Evolutionary conservation across 352 stramenopile genomes (phyloP), one percentile per base, ranked within the genome.

Genomic region (Phytophthora pisi): DNA sequence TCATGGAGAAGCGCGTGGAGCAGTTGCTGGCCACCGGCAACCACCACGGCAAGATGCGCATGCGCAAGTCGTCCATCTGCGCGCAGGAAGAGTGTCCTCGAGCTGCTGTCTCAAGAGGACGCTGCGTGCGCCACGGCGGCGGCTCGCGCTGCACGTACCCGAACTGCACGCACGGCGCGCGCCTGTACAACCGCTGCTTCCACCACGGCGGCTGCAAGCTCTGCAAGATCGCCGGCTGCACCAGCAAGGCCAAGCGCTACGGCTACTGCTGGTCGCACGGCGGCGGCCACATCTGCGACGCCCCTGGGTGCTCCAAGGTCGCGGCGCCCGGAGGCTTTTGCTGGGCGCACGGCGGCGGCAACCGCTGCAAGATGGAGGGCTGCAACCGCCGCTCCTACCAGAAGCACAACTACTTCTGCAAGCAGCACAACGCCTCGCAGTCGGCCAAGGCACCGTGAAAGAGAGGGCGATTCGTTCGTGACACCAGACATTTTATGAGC

Each of bases 371-470:
- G 47, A 66, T 86, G 52, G 78, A 87, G 11, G 80, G 80, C 55
- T 93, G 86, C 77, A 86, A 89, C 58, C 82, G 82, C 36, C 82
- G 80, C 23, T 86, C 82, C 46, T 90, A 90, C 61, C 77, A 89
- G 57, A 88, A 87, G 40, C 80, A 86, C 68, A 73, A 86, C 58
- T 87, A 89, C 70, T 87, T 77, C 34, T 89, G 83, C 77, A 88
- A 85, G 60, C 81, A 91, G 63, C 83, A 91, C 72, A 81, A 72
- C 40, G 65, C 18, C 16, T 9, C 57, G 16, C 58, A 61, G 40
- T 42, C 36, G 5, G 15, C 43, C 30, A 67, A 70, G 38, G 34
- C 45, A 5, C 51, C 61, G 43, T 74, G 61, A 20, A 74, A 65
- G 50, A 20, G 67, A 81, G 51, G 71, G 79, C 53, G 63, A 46